These are phyloP conservation scores for Apiospora aurea DNA, from an alignment of 2,329 filamentous ascomycete species.

Conservation along the genomic window DNA sequence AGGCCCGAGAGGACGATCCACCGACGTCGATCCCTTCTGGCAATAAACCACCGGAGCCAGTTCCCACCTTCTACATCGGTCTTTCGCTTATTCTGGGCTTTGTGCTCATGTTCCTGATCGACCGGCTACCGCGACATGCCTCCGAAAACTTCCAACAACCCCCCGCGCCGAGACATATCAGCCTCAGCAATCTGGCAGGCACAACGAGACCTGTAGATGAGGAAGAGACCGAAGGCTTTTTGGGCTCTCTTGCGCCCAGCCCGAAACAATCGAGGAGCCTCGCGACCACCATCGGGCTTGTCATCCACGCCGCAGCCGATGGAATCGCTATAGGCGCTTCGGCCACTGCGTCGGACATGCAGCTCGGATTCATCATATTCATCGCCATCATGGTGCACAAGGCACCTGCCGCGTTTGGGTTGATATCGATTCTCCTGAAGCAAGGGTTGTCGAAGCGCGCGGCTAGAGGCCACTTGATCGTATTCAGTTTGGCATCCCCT, in stretches of 20 bases:
- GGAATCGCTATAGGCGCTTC: constrained; percentile 96
- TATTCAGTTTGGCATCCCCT: constrained; percentile 92
- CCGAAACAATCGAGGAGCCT: constrained; percentile 68
- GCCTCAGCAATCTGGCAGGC: constrained; percentile 78
- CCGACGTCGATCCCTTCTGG: constrained; percentile 47
- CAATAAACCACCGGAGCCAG: constrained; percentile 29
- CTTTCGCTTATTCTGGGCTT: constrained; percentile 88
- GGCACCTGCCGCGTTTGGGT: constrained; percentile 91
- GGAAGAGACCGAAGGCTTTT: constrained; percentile 64
- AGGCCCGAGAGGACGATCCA: constrained; percentile 32
- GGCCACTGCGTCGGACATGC: constrained; percentile 74
- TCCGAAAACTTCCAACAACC: constrained; percentile 68
- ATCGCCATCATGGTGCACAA: constrained; percentile 98
- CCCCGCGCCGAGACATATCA: constrained; percentile 82
- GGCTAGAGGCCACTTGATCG: constrained; percentile 81
- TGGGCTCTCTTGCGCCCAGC: constrained; percentile 63
- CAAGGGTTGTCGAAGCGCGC: constrained; percentile 89
- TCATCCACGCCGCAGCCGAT: constrained; percentile 94
- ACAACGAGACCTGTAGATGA: constrained; percentile 56
- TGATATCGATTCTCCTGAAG: constrained; percentile 89
- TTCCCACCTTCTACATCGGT: constrained; percentile 81
- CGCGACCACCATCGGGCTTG: constrained; percentile 90
- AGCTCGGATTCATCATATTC: constrained; percentile 90
- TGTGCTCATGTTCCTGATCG: constrained; percentile 95
- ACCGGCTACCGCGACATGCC: constrained; percentile 80